Evolutionary conservation across 257 asterid species (phyloP).

Genomic region (Verbascum thapsus): DNA sequence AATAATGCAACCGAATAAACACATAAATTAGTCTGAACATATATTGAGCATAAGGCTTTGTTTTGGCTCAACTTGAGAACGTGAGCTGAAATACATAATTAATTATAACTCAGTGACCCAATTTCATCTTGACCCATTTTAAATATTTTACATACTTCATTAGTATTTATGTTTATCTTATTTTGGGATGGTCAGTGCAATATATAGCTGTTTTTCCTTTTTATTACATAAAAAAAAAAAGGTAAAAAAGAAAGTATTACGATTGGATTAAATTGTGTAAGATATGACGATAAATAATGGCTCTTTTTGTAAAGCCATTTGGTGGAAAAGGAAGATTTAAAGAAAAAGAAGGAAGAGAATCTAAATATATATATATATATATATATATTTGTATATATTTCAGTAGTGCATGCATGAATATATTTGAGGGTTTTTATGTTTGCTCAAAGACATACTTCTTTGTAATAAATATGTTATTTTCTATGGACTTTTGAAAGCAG

Average conservation of each 20-base stretch:
- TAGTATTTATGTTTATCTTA: background rate
- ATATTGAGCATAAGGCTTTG: no score
- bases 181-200: conserved; percentile 21
- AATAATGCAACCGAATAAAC: no score
- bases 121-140: no score
- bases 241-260: background rate
- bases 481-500: conserved; percentile 12
- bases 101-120: no score
- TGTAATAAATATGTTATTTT: conserved; percentile 22
- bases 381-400: background rate
- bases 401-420: conserved; percentile 42
- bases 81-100: no score
- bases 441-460: conserved; percentile 30
- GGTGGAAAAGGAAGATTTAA: conserved; percentile 40
- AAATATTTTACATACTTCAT: no score
- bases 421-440: conserved; percentile 16
- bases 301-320: conserved; percentile 43
- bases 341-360: conserved; percentile 15
- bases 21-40: no score
- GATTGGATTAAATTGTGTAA: conserved; percentile 22
- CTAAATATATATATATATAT: no score
- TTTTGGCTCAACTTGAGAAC: no score
- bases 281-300: conserved; percentile 43
- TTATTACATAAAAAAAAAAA: background rate
- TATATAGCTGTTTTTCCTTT: background rate